Base-by-base conservation (phyloP, 331 rosid species). In the Acacia concinna region DNA sequence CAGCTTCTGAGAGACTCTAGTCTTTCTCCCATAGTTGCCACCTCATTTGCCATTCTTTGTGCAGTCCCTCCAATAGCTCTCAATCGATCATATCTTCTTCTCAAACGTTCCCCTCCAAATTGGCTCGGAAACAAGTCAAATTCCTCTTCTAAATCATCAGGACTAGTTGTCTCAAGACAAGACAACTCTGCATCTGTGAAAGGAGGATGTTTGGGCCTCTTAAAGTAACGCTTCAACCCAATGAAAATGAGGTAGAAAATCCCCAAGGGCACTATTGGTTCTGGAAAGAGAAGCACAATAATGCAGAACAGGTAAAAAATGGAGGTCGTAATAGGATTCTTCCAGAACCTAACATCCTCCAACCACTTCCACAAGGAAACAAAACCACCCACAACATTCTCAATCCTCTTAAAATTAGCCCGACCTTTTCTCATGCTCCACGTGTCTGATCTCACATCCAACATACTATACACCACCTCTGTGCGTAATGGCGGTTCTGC, bases 61-160 rank as follows among this genome's bases (percentile, higher is more conserved):
- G 74, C 28, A 18, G 71, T 80, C 35, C 77, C 80, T 20, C 49
- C 74, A 74, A 82, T 54, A 62, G 38, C 43, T 62, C 84, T 81
- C 57, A 88, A 59, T 27, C 78, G 2, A 63, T 86, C 90, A 13
- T 86, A 86, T 63, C 85, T 79, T 63, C 31, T 82, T 23, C 73
- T 84, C 27, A 88, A 71, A 43, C 14, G 5, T 6, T 76, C 78
- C 2, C 88, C 85, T 15, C 21, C 54, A 25, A 51, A 23, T 47
- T 63, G 71, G 38, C 84, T 81, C n/a, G 90, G 92, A 75, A 80
- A 80, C 32, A 49, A 15, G 75, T 82, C 90, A 27, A 88, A 81
- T 71, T 88, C 92, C 71, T 88, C 91, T 30, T 75, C 79, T 25
- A 84, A 67, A 72, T 88, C 90, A 4, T 84, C 85, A 43, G 54